Evolutionary conservation across 2,329 filamentous ascomycete genomes (phyloP).

Genomic region (Camptophora hylomeconis): DNA sequence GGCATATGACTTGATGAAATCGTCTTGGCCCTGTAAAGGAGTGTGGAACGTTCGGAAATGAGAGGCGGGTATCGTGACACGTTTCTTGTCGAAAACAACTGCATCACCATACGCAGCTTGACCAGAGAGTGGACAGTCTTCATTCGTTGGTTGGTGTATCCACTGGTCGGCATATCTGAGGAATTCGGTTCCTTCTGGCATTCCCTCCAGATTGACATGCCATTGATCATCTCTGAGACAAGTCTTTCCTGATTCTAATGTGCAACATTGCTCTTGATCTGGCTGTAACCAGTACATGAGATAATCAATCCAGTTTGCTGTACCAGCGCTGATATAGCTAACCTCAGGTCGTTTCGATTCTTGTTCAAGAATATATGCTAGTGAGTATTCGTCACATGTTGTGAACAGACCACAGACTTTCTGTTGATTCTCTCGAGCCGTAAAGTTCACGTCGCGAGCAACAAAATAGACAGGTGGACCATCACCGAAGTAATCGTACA

Average conservation of each 20-base stretch:
- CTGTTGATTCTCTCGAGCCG: conserved; percentile 62
- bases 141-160: conserved; percentile 64
- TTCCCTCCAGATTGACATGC: conserved; percentile 80
- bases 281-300: conserved; percentile 97
- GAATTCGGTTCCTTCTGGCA: conserved; percentile 91
- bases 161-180: conserved; percentile 74
- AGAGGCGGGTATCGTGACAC: conserved; percentile 59
- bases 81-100: conserved; percentile 60
- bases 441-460: conserved; percentile 66
- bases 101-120: conserved; percentile 77
- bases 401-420: conserved; percentile 85
- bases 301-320: conserved; percentile 94
- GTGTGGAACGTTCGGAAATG: conserved; percentile 89
- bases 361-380: conserved; percentile 83
- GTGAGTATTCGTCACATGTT: conserved; percentile 68
- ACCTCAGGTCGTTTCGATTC: conserved; percentile 81
- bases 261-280: conserved; percentile 55
- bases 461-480: conserved; percentile 97
- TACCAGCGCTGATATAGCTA: conserved; percentile 76
- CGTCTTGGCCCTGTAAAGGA: conserved; percentile 71
- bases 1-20: conserved; percentile 86
- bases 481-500: conserved; percentile 81
- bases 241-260: conserved; percentile 53
- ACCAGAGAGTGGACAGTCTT: conserved; percentile 76
- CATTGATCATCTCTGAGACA: conserved; percentile 75